Conservation (phyloP, 108 stramenopile genomes). For the Pseudonitzschia delicatissima region DNA sequence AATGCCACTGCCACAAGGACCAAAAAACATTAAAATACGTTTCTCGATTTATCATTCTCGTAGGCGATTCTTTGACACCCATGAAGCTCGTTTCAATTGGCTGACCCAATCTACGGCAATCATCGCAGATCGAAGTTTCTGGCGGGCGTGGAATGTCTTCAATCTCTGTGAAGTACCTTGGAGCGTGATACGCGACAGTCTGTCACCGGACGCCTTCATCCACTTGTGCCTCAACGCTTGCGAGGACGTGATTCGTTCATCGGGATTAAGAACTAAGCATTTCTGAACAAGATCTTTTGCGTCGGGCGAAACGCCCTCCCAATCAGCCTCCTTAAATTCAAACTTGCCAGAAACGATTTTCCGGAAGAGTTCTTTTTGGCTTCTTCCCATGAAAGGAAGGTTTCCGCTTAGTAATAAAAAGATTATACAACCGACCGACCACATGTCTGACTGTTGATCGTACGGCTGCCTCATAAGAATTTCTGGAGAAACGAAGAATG, state of each 20-base stretch:
- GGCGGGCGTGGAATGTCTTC: constrained; percentile 86
- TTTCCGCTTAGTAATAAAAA: constrained; percentile 91
- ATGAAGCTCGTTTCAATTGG: constrained; percentile 41
- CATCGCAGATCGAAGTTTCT: constrained; percentile 81
- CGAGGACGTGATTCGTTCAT: constrained; percentile 63
- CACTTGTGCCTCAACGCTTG: constrained; percentile 79
- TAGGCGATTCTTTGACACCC: constrained; percentile 23
- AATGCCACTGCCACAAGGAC: no score
- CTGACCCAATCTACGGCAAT: constrained; percentile 71
- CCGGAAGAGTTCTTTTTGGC: constrained; percentile 73
- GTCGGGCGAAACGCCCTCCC: constrained; percentile 72
- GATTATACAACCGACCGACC: constrained; percentile 93
- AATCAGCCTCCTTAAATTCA: constrained; percentile 70
- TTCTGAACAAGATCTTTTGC: constrained; percentile 81
- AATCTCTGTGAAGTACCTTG: constrained; percentile 59
- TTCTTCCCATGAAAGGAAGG: constrained; percentile 77
- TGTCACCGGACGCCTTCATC: constrained; percentile 58
- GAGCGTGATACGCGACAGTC: constrained; percentile 41
- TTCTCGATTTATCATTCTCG: no score
- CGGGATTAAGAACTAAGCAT: constrained; percentile 72
- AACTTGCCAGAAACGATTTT: constrained; percentile 69
- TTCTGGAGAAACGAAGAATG: constrained; percentile 96
- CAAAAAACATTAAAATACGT: no score
- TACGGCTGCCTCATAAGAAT: constrained; percentile 77
- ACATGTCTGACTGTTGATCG: constrained; percentile 92